These are phyloP conservation scores for Hypoxylon crocopeplum DNA, from an alignment of 495 filamentous ascomycete genomes.

Conservation along the genomic window DNA sequence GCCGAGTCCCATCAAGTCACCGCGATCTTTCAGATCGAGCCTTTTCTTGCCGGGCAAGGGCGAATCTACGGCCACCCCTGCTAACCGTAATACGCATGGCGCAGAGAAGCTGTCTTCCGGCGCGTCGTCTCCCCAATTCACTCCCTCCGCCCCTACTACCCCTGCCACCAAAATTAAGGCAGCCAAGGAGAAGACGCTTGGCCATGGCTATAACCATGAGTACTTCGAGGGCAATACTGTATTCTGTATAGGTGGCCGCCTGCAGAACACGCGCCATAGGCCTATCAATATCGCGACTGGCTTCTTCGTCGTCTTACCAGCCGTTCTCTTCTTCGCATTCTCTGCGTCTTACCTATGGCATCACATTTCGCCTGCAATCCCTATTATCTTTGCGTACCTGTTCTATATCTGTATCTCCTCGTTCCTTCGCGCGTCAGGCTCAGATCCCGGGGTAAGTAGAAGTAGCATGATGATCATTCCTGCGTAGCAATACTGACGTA, in stretches of 20 bases:
- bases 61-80: slow-evolving; percentile 54
- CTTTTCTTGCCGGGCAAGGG: slow-evolving; percentile 63
- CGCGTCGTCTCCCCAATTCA: slow-evolving; percentile 72
- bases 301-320: slow-evolving; percentile 75
- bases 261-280: slow-evolving; percentile 85
- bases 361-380: slow-evolving; percentile 89
- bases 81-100: slow-evolving; percentile 61
- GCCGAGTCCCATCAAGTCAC: slow-evolving; percentile 68
- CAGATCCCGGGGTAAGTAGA: slow-evolving; percentile 85
- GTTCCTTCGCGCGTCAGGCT: slow-evolving; percentile 87
- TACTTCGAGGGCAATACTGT: slow-evolving; percentile 92
- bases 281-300: slow-evolving; percentile 94
- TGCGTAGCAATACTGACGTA: slow-evolving; percentile 25
- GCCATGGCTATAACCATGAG: slow-evolving; percentile 78
- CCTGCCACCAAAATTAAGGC: slow-evolving; percentile 35
- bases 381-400: slow-evolving; percentile 87
- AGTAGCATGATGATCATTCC: not conserved
- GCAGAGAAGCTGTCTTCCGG: slow-evolving; percentile 80
- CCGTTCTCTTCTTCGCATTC: slow-evolving; percentile 81
- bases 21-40: slow-evolving; percentile 74
- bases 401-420: slow-evolving; percentile 91
- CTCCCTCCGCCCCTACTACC: slow-evolving; percentile 41
- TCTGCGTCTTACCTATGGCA: slow-evolving; percentile 92
- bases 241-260: slow-evolving; percentile 83
- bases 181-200: slow-evolving; percentile 42